These are phyloP conservation scores for Taiozyma sp. DNA, from an alignment of 1,139 yeast genomes.

Conservation along the genomic window DNA sequence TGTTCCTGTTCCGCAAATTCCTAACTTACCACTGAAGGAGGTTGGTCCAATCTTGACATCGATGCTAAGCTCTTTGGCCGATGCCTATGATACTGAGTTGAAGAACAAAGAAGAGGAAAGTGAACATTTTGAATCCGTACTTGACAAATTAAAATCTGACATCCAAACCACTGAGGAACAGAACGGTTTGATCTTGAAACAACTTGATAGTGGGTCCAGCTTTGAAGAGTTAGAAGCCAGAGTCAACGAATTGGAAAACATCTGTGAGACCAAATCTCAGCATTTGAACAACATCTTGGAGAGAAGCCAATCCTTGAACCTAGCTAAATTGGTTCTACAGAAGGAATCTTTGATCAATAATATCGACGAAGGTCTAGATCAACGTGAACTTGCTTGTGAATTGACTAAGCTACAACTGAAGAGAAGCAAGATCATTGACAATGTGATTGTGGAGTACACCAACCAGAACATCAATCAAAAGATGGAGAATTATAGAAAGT, in stretches of 20 bases:
- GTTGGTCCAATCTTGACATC: slow-evolving; percentile 23
- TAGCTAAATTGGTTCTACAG: slow-evolving; percentile 50
- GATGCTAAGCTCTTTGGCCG: slow-evolving; percentile 39
- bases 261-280: slow-evolving; percentile 25
- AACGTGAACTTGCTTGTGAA: slow-evolving; percentile 33
- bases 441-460: slow-evolving; percentile 34
- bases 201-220: slow-evolving; percentile 17
- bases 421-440: slow-evolving; percentile 39
- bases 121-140: slow-evolving; percentile 22
- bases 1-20: slow-evolving; percentile 8
- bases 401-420: slow-evolving; percentile 49
- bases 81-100: slow-evolving; percentile 36
- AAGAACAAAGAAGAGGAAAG: slow-evolving; percentile 32
- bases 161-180: slow-evolving; percentile 19
- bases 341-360: slow-evolving; percentile 40
- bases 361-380: slow-evolving; percentile 15
- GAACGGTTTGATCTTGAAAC: slow-evolving; percentile 14
- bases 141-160: slow-evolving; percentile 19
- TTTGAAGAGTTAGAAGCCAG: slow-evolving; percentile 24
- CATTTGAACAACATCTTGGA: slow-evolving; percentile 40
- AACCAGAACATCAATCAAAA: slow-evolving; percentile 33
- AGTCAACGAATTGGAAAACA: slow-evolving; percentile 26
- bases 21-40: slow-evolving; percentile 19
- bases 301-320: slow-evolving; percentile 53
- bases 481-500: slow-evolving; percentile 74